phyloP scores from a whole-genome alignment of 2,329 filamentous ascomycete genomes.

The Nigrospora oryzae region DNA sequence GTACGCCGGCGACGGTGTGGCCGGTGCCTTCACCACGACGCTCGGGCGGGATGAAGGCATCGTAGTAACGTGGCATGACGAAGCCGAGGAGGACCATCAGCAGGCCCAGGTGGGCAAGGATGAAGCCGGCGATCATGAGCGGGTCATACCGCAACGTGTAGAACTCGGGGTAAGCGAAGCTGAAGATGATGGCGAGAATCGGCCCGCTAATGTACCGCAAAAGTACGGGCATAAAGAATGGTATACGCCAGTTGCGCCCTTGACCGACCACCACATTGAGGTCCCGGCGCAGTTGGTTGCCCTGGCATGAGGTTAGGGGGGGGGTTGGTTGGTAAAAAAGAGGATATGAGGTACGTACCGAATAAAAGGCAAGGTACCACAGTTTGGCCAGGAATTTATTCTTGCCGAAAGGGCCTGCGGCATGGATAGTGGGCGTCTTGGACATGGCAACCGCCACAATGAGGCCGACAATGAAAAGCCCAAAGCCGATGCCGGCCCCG shows the following conservation, averaged over 20 bases:
- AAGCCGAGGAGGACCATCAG: slow-evolving; percentile 37
- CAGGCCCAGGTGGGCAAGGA: slow-evolving; percentile 35
- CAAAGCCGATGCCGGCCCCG: slow-evolving; percentile 44
- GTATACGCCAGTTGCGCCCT: slow-evolving; percentile 48
- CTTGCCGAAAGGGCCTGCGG: slow-evolving; percentile 31
- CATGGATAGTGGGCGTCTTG: slow-evolving; percentile 29
- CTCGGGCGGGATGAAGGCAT: slow-evolving; percentile 38
- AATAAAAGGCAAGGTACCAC: slow-evolving; percentile 49
- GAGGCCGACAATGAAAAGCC: slow-evolving; percentile 35
- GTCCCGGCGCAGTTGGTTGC: slow-evolving; percentile 46
- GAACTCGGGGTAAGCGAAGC: slow-evolving; percentile 42
- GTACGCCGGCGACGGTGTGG: slow-evolving; percentile 3
- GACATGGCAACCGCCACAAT: slow-evolving; percentile 29
- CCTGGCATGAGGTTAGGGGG: slow-evolving; percentile 20
- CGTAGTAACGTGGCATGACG: slow-evolving; percentile 44
- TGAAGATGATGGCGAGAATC: slow-evolving; percentile 40
- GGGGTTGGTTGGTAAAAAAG: background rate
- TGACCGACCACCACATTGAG: slow-evolving; percentile 44
- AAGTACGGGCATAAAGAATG: slow-evolving; percentile 38
- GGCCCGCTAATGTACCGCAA: slow-evolving; percentile 41
- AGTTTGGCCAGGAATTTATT: slow-evolving; percentile 29
- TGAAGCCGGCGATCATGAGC: slow-evolving; percentile 40
- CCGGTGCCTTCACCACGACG: slow-evolving; percentile 33
- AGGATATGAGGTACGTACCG: slow-evolving; percentile 28
- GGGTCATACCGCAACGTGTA: slow-evolving; percentile 38